Percentiles rank a stretch among this genome's conserved stretches.
Conservation (phyloP, 2,329 filamentous ascomycete species). For the Penicillium sp. region DNA sequence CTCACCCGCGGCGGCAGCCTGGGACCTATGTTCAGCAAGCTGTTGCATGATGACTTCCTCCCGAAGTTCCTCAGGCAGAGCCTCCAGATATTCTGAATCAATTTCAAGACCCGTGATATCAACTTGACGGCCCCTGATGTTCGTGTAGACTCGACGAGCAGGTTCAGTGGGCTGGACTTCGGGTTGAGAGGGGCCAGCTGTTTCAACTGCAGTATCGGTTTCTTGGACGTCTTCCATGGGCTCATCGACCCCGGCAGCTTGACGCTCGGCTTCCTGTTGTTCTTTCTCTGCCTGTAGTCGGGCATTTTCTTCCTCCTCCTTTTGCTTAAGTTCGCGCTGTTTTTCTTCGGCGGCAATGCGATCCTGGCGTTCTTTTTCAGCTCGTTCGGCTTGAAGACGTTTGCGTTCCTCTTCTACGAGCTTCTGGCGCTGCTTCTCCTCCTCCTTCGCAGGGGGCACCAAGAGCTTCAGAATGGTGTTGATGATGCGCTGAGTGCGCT, state of each 20-base stretch:
- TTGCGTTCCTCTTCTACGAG: conserved; percentile 49
- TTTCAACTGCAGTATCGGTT: conserved; percentile 31
- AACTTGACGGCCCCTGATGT: conserved; percentile 73
- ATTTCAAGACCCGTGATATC: conserved; percentile 94
- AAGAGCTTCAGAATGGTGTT: conserved; percentile 63
- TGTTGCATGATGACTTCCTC: conserved; percentile 94
- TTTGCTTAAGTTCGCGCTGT: conserved; percentile 60
- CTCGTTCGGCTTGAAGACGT: conserved; percentile 53
- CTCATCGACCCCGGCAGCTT: conserved; percentile 39
- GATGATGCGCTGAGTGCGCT: conserved; percentile 60
- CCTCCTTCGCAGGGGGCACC: conserved; percentile 74
- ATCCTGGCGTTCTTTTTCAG: conserved; percentile 54
- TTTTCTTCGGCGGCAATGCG: conserved; percentile 59
- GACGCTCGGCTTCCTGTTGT: conserved; percentile 41
- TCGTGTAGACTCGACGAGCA: conserved; percentile 61
- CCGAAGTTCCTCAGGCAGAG: conserved; percentile 91
- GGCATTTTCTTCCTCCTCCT: conserved; percentile 61
- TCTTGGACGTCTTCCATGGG: conserved; percentile 72
- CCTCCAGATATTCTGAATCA: conserved; percentile 85
- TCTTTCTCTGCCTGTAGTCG: conserved; percentile 53
- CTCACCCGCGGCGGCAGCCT: conserved; percentile 62
- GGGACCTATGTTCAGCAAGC: conserved; percentile 69
- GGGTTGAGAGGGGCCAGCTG: conserved; percentile 30
- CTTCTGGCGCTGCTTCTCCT: conserved; percentile 62
- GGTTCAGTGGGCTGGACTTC: conserved; percentile 44